Conservation (phyloP, 1,139 yeast genomes). For the Suhomyces ambrosiae region DNA sequence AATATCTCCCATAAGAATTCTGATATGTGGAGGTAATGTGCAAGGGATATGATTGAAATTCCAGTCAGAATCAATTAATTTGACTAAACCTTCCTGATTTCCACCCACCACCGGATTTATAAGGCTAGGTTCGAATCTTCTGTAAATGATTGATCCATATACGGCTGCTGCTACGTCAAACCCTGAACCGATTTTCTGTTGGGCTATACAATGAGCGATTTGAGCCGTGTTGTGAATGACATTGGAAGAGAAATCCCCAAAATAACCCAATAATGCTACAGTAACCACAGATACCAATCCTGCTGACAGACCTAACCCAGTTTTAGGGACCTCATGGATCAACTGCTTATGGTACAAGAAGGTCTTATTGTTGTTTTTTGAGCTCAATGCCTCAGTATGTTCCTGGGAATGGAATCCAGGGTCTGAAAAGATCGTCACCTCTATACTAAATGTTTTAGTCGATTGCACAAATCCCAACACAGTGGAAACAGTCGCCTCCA, state of each 20-base stretch:
- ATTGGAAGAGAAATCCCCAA: conserved; percentile 27
- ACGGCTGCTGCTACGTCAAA: conserved; percentile 97
- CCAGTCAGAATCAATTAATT: conserved; percentile 60
- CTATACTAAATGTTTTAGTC: conserved; percentile 30
- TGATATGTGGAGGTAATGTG: conserved; percentile 65
- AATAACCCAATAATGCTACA: conserved; percentile 62
- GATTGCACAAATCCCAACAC: conserved; percentile 56
- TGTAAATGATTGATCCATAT: conserved; percentile 83
- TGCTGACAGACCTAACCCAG: conserved; percentile 96
- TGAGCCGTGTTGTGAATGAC: conserved; percentile 81
- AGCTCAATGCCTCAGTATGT: conserved; percentile 34
- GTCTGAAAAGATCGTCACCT: conserved; percentile 76
- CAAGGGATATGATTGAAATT: conserved; percentile 54
- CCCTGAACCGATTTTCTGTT: conserved; percentile 93
- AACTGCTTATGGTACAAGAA: conserved; percentile 63
- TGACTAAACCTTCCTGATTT: conserved; percentile 25
- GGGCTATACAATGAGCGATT: conserved; percentile 89
- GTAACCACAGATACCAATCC: conserved; percentile 84
- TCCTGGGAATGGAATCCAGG: conserved; percentile 86
- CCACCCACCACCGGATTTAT: conserved; percentile 31
- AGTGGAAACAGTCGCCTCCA: conserved; percentile 61
- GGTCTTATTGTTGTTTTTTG: conserved; percentile 35
- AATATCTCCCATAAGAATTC: conserved; percentile 89
- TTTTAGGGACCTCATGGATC: conserved; percentile 79
- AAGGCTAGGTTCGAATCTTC: conserved; percentile 63